Base-by-base conservation (phyloP, 208 protist species). In the Leishmania aethiopica region DNA sequence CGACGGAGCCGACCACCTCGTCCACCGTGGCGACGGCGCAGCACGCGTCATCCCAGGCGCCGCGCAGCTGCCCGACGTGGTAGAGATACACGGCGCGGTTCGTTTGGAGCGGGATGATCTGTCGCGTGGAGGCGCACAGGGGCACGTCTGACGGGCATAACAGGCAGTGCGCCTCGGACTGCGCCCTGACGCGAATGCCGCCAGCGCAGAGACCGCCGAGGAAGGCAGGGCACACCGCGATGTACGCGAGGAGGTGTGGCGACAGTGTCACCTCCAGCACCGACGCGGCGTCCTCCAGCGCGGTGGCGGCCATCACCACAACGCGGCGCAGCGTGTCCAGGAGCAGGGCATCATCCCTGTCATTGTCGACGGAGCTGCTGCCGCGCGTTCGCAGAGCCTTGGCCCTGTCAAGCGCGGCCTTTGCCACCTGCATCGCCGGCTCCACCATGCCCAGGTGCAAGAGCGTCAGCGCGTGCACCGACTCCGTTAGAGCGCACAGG, bases 31-130 rank as follows among this genome's bases (percentile, higher is more conserved):
- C 94, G 40, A 95, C 94, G 3, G 93, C 91, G 71, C 90, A 86
- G 81, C 87, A 93, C 62, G 83, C 85, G 45, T 94, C 86, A 49
- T 88, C 87, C 93, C 93, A 96, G 35, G 91, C 90, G 37, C 89
- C 89, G 55, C 85, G 35, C 53, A 90, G 87, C 69, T 82, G 72
- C 69, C 86, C 79, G 32, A 77, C 59, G 51, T 88, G 66, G 60
- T 76, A 87, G 55, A 93, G 84, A 74, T 87, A 89, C 67, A 84
- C 82, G 17, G 92, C 87, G 37, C 88, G 88, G 69, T 92, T 93
- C 91, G 92, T 91, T 80, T 95, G 86, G 64, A 93, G 91, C 0
- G 94, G 92, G 4, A 97, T 84, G 72, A 90, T 80, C 80, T 94
- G 89, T 25, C 89, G 87, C 37, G 91, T 79, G 17, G 89, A 92